Evolutionary conservation across 2,329 filamentous ascomycete genomes (phyloP), one percentile per base, ranked within the genome.

Genomic region (Fusarium agapanthi): DNA sequence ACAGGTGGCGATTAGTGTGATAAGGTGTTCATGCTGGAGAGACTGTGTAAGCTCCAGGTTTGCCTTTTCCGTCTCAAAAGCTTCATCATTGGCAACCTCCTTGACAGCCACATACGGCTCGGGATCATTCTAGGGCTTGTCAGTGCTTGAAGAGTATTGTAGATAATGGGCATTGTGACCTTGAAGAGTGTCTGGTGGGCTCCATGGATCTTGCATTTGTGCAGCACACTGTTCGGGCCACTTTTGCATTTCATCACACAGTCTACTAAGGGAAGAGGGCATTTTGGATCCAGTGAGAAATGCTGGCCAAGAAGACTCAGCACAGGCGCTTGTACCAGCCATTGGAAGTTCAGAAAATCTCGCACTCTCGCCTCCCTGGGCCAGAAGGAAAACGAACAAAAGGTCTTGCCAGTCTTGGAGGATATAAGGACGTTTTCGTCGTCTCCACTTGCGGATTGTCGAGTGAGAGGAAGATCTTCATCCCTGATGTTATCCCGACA

Each of bases 291-390:
- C 11, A 74, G 40, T 3, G 18, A 22, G 16, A 63, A n/a, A 11
- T 71, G 63, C 7, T 34, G 11, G 4, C 70, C 61, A 11, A 34
- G 22, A 8, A 20, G 9, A 3, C 48, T 38, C n/a, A 74, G 50
- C 6, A 74, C 45, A 7, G 72, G 72, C 4, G 70, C 51, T 22
- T 65, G 70, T 12, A 73, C 70, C 2, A 61, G n/a, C 72, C 72
- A 74, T 22, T 74, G 72, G 8, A 37, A 56, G 1, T 37, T 45
- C 6, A 73, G 51, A 57, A 73, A 74, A 6, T 34, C 40, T 26
- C 32, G 34, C 18, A 73, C 47, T 20, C 34, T 51, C 2, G 26
- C 45, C 26, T 59, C 41, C 9, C 59, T 45, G 0, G 41, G 24
- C 61, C 67, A 74, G 4, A 15, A 32, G 0, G 32, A 51, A 26